phyloP scores from a whole-genome alignment of 2,329 filamentous ascomycete genomes.

The Colletotrichum liriopes region DNA sequence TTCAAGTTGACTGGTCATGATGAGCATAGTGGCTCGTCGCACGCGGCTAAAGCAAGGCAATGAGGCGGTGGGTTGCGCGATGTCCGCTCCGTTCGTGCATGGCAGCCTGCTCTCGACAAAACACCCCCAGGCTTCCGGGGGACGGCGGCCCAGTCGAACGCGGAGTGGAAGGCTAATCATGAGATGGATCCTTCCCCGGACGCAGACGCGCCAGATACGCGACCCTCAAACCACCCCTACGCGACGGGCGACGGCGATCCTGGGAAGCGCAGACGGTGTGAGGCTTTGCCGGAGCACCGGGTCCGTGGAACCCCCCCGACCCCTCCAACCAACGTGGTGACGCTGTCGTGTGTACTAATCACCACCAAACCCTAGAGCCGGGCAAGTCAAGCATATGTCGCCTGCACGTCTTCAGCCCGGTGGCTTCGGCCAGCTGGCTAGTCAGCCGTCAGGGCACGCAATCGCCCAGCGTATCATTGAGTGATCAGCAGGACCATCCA shows the following conservation, averaged over 20 bases:
- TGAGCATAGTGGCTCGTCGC: constrained; percentile 7
- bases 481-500: constrained; percentile 15
- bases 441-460: constrained; percentile 11
- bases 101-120: constrained; percentile 13
- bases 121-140: not conserved
- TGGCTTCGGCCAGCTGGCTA: constrained; percentile 5
- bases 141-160: constrained; percentile 2
- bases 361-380: constrained; percentile 1
- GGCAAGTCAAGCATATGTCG: constrained; percentile 22
- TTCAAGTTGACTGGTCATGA: not conserved
- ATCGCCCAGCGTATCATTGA: constrained; percentile 13
- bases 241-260: constrained; percentile 34
- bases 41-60: constrained; percentile 38
- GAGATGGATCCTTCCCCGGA: constrained; percentile 14
- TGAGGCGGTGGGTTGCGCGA: constrained; percentile 24
- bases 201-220: constrained; percentile 37
- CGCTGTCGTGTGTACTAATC: constrained; percentile 6
- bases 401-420: constrained; percentile 25
- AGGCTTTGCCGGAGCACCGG: constrained; percentile 31
- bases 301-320: constrained; percentile 31
- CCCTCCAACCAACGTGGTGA: constrained; percentile 17
- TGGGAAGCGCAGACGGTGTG: constrained; percentile 7
- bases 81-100: constrained; percentile 14
- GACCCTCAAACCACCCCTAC: constrained; percentile 31
- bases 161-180: constrained; percentile 8